Conservation (phyloP, 768 basidiomycete species). For the Boletus coccyginus region DNA sequence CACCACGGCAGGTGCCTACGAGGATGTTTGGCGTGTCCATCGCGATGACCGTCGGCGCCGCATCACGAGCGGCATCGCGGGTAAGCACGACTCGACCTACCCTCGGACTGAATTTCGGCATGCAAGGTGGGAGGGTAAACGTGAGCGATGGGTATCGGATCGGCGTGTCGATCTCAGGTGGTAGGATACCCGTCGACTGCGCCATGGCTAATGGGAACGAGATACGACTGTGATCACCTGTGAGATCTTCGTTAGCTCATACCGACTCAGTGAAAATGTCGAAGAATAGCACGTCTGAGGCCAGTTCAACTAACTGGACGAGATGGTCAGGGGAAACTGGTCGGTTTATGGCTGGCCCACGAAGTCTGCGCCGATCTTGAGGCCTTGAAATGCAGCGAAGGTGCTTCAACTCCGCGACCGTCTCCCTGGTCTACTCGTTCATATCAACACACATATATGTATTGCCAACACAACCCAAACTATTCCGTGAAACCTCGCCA, state of each 20-base stretch:
- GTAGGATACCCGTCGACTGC: not conserved
- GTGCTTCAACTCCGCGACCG: slow-evolving; percentile 15
- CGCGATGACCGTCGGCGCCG: slow-evolving; percentile 22
- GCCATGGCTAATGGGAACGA: slow-evolving; percentile 4
- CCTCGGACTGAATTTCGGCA: slow-evolving; percentile 26
- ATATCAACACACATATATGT: not conserved
- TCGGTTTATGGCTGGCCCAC: not conserved
- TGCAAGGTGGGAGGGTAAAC: slow-evolving; percentile 11
- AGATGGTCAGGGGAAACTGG: not conserved
- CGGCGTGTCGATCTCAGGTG: not conserved
- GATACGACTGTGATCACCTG: not conserved
- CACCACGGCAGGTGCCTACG: slow-evolving; percentile 66
- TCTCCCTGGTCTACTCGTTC: not conserved
- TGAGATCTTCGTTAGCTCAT: not conserved
- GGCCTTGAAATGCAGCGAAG: not conserved
- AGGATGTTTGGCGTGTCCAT: slow-evolving; percentile 63
- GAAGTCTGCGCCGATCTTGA: slow-evolving; percentile 10
- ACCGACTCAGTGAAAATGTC: not conserved
- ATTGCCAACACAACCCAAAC: not conserved
- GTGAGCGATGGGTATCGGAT: slow-evolving; percentile 14
- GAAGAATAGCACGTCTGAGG: not conserved
- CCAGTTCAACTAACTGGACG: not conserved
- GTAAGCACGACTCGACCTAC: slow-evolving; percentile 19
- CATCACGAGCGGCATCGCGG: not conserved
- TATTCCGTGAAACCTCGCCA: too few relatives aligned